Percentiles rank a stretch among this genome's conserved stretches.
These are phyloP conservation scores for Anethum foeniculum DNA, from an alignment of 140 eudicot genomes.

Conservation along the genomic window DNA sequence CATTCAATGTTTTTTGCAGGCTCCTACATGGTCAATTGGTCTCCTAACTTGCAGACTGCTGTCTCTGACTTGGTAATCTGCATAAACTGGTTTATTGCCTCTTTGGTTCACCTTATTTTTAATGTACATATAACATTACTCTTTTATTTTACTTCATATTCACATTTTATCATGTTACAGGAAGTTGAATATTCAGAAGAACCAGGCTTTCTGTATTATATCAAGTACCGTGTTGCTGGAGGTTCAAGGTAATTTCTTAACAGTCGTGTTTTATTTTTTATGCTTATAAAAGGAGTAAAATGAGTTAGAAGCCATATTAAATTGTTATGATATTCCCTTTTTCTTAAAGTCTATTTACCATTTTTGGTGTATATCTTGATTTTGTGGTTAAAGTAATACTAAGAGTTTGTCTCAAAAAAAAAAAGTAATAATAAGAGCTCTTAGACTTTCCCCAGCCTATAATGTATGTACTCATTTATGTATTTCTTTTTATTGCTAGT, in stretches of 20 bases:
- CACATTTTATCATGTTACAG: slow-evolving; percentile 24
- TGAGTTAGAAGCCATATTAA: neutral
- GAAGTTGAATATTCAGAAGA: slow-evolving; percentile 99
- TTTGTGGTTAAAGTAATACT: neutral
- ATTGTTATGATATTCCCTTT: neutral
- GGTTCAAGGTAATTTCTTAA: slow-evolving; percentile 57
- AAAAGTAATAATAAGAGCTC: neutral
- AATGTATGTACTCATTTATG: neutral
- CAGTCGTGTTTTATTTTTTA: neutral
- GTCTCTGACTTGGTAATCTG: slow-evolving; percentile 90
- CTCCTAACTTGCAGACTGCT: slow-evolving; percentile 94
- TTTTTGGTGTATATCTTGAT: neutral
- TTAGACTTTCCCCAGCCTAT: neutral
- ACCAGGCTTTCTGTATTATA: slow-evolving; percentile 88
- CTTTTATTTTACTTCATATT: slow-evolving; percentile 9
- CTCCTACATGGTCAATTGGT: slow-evolving; percentile 99
- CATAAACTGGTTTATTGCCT: neutral
- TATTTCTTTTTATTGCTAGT: neutral
- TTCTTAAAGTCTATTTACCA: neutral
- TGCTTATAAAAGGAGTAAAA: neutral
- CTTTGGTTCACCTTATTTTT: neutral
- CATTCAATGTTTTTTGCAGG: slow-evolving; percentile 43
- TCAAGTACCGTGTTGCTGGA: slow-evolving; percentile 98
- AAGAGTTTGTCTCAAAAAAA: neutral
- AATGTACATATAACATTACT: neutral